phyloP scores from a whole-genome alignment of 768 basidiomycete species.

The Lactarius indigo region DNA sequence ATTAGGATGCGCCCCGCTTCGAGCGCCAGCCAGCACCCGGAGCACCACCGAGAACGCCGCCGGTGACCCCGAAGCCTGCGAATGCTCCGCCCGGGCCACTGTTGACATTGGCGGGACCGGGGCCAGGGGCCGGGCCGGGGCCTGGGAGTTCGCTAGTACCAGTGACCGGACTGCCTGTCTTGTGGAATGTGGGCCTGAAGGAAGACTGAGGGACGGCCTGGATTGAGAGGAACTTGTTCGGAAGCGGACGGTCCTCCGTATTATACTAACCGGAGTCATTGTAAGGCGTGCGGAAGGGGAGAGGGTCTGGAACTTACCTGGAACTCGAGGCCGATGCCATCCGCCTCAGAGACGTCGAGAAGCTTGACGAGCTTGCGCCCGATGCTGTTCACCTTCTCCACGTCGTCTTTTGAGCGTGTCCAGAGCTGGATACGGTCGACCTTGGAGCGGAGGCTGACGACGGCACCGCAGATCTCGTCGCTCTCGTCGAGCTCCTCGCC shows the following conservation, averaged over 20 bases:
- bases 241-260: constrained; percentile 78
- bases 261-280: constrained; percentile 53
- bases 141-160: constrained; percentile 30
- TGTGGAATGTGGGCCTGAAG: constrained; percentile 64
- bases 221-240: constrained; percentile 80
- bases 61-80: constrained; percentile 37
- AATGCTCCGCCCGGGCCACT: constrained; percentile 41
- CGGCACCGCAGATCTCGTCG: constrained; percentile 79
- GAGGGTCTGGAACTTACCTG: constrained; percentile 50
- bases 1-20: constrained; percentile 15
- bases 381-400: constrained; percentile 78
- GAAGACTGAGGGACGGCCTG: constrained; percentile 64
- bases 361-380: constrained; percentile 80
- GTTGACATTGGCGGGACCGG: constrained; percentile 24
- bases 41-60: constrained; percentile 32
- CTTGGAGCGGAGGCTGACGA: constrained; percentile 82
- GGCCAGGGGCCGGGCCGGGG: constrained; percentile 29
- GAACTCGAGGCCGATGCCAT: constrained; percentile 85
- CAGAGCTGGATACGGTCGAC: constrained; percentile 91
- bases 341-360: constrained; percentile 79
- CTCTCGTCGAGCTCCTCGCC: constrained; percentile 70
- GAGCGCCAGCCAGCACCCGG: constrained; percentile 8
- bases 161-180: constrained; percentile 32
- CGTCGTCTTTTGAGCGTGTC: constrained; percentile 82
- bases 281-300: background rate